These are phyloP conservation scores for Helicocarpus griseus DNA, from an alignment of 2,329 filamentous ascomycete species.

Conservation along the genomic window DNA sequence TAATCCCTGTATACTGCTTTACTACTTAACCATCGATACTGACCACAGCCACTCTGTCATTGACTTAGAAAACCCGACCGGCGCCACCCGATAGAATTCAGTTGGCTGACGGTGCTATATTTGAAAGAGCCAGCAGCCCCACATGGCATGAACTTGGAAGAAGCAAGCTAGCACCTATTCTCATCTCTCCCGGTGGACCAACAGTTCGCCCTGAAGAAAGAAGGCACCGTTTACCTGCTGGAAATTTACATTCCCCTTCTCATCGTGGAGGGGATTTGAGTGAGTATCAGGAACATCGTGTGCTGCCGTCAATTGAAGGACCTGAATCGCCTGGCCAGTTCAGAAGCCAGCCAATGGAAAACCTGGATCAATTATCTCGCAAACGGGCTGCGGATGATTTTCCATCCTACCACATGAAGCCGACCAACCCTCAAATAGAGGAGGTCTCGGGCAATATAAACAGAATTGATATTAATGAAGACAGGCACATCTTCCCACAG, in stretches of 20 bases:
- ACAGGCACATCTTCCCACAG: slow-evolving; percentile 16
- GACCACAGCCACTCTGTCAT: slow-evolving; percentile 1
- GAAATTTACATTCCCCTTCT: background rate
- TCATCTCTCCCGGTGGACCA: background rate
- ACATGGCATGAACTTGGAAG: background rate
- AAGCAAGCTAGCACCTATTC: background rate
- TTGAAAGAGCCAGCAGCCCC: slow-evolving; percentile 13
- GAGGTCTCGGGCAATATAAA: slow-evolving; percentile 16
- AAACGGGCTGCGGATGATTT: slow-evolving; percentile 21
- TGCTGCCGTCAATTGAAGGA: slow-evolving; percentile 29
- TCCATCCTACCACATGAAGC: slow-evolving; percentile 13
- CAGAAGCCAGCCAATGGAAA: slow-evolving; percentile 16
- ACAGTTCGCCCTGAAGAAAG: background rate
- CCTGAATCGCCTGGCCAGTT: slow-evolving; percentile 15
- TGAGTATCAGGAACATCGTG: slow-evolving; percentile 19
- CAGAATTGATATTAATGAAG: slow-evolving; percentile 16
- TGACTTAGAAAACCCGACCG: slow-evolving; percentile 4
- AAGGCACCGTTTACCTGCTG: background rate
- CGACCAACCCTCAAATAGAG: slow-evolving; percentile 12
- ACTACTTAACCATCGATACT: background rate
- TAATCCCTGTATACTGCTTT: background rate
- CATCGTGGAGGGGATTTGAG: slow-evolving; percentile 4
- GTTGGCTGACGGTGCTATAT: slow-evolving; percentile 15
- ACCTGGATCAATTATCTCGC: slow-evolving; percentile 19
- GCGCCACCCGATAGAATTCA: slow-evolving; percentile 14